These are phyloP conservation scores for peach (Prunus persica) DNA, from an alignment of 306 rosid genomes.

Conservation along the genomic window Prunus_persica_NCBIv2 NC_034010.1:29129501-29130000, in stretches of 20 bases:
- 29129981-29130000: conserved; percentile 93
- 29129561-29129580: not conserved
- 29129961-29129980: conserved; percentile 81
- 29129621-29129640: not conserved
- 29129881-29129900: conserved; percentile 9
- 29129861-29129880: not conserved
- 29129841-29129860: no score
- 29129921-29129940: conserved; percentile 60
- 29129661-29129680: not conserved
- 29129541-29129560: not conserved
- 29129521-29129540: not conserved
- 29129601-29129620: not conserved
- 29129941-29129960: conserved; percentile 34
- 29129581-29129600: not conserved
- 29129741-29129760: conserved; percentile 48
- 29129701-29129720: not conserved
- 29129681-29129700: not conserved
- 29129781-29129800: conserved; percentile 61
- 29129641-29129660: not conserved
- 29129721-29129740: conserved; percentile 16
- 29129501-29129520: not conserved
- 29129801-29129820: conserved; percentile 71
- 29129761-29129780: conserved; percentile 71
- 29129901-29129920: conserved; percentile 20
- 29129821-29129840: not conserved